Conservation (phyloP, 768 basidiomycete genomes). For the Lactarius hengduanensis region DNA sequence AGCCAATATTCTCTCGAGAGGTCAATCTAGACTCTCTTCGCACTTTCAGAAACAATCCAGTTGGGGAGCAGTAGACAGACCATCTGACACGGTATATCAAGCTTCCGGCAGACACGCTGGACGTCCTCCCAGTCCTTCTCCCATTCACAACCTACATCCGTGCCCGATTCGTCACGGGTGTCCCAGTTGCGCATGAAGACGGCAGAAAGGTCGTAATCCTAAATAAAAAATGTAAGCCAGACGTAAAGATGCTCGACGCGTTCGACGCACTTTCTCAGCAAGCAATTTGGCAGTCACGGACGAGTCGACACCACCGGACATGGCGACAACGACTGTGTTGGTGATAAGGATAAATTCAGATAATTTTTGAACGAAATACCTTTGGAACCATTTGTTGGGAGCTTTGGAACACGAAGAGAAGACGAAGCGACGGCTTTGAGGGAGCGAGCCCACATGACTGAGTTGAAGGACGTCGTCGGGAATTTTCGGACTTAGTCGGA, state of each 20-base stretch:
- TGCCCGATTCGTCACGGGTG: conserved; percentile 74
- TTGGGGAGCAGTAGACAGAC: conserved; percentile 40
- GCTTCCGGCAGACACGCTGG: conserved; percentile 67
- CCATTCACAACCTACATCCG: conserved; percentile 91
- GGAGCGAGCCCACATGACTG: conserved; percentile 15
- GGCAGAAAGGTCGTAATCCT: conserved; percentile 83
- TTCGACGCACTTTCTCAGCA: conserved; percentile 52
- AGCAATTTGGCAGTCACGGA: conserved; percentile 82
- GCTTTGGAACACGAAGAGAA: conserved; percentile 11
- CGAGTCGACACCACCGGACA: conserved; percentile 96
- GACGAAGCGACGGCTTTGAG: conserved; percentile 1
- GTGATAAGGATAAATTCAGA: neutral
- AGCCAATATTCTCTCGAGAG: conserved; percentile 91
- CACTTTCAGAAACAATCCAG: conserved; percentile 4
- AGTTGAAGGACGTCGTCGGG: conserved; percentile 11
- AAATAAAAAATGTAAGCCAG: neutral
- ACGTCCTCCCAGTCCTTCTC: conserved; percentile 95
- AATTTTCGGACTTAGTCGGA: conserved; percentile 19
- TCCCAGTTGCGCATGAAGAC: conserved; percentile 98
- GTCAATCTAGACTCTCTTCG: conserved; percentile 57
- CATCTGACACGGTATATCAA: conserved; percentile 73
- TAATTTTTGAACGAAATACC: conserved; percentile 26
- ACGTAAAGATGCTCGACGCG: neutral
- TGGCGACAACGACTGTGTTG: conserved; percentile 75
- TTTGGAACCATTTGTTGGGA: conserved; percentile 34